A percentile compares a stretch with the other conserved stretches of the same genome.
phyloP scores from a whole-genome alignment of 2,329 filamentous ascomycete species.

The Karstenula rhodostoma region DNA sequence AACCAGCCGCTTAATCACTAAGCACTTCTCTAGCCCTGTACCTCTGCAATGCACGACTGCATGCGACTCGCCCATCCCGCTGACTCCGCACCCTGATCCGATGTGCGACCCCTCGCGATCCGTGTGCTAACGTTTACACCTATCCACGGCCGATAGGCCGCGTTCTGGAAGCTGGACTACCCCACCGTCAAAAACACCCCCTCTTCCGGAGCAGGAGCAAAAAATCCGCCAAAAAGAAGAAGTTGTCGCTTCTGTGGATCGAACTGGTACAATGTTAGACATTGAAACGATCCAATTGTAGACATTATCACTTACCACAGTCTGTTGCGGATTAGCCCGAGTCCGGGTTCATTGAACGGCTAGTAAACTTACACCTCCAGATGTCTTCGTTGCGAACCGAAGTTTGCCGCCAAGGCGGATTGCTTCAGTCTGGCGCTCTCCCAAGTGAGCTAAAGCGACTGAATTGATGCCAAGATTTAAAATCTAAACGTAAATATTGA shows the following conservation, averaged over 20 bases:
- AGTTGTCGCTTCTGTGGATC: slow-evolving; percentile 21
- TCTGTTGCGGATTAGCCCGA: no score
- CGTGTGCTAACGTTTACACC: neutral
- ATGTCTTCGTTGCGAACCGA: slow-evolving; percentile 15
- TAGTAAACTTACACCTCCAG: slow-evolving; percentile 21
- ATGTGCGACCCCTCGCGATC: slow-evolving; percentile 1
- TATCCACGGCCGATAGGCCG: neutral
- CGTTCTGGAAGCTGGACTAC: neutral
- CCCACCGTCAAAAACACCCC: neutral
- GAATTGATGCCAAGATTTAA: neutral
- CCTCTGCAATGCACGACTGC: neutral
- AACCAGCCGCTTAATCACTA: neutral
- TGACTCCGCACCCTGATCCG: slow-evolving; percentile 2
- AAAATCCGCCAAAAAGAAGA: slow-evolving; percentile 1
- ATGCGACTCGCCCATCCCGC: neutral
- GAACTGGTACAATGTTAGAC: no score
- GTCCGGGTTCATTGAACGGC: no score
- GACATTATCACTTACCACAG: no score
- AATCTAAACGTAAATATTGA: no score
- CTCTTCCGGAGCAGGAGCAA: neutral
- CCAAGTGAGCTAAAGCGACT: slow-evolving; percentile 23
- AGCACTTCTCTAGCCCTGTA: neutral
- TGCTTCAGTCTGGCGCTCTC: slow-evolving; percentile 24
- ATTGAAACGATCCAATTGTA: no score
- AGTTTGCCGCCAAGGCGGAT: slow-evolving; percentile 17